Conservation (phyloP, 2,329 filamentous ascomycete genomes). For the Penicillium paneum region DNA sequence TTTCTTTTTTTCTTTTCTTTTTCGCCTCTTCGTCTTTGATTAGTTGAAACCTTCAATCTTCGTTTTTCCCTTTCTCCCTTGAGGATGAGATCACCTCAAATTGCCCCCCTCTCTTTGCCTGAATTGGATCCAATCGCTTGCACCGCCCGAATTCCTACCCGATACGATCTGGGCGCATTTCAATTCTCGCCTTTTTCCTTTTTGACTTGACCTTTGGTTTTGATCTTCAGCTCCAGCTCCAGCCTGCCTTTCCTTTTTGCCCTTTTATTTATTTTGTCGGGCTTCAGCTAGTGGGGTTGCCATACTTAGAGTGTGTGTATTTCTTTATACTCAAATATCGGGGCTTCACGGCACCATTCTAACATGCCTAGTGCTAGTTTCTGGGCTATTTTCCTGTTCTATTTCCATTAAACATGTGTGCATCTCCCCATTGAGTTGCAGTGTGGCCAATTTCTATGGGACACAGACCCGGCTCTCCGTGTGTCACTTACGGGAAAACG, state of each 20-base stretch:
- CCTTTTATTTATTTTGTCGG: not conserved
- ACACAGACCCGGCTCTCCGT: slow-evolving; percentile 23
- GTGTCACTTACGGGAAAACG: slow-evolving; percentile 25
- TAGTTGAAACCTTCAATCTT: slow-evolving; percentile 1
- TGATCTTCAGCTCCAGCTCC: not conserved
- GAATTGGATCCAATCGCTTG: slow-evolving; percentile 22
- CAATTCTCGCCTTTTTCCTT: not conserved
- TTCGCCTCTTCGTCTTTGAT: slow-evolving; percentile 15
- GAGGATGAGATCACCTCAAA: slow-evolving; percentile 19
- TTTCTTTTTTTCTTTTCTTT: slow-evolving; percentile 15
- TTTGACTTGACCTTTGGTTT: slow-evolving; percentile 1
- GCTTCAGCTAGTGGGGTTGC: not conserved
- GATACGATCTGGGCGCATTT: slow-evolving; percentile 13
- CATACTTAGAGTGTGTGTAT: not conserved
- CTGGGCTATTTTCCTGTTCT: not conserved
- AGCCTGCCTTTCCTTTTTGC: slow-evolving; percentile 4
- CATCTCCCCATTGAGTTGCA: slow-evolving; percentile 12
- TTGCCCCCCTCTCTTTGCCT: slow-evolving; percentile 18
- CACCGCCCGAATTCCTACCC: slow-evolving; percentile 22
- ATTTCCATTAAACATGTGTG: slow-evolving; percentile 17
- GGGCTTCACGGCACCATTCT: not conserved
- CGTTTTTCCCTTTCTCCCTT: not conserved
- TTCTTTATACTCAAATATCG: not conserved
- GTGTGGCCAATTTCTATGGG: slow-evolving; percentile 21
- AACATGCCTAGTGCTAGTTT: not conserved